Base-by-base conservation (phyloP, 2,329 filamentous ascomycete genomes). In the Beauveria rudraprayagi region DNA sequence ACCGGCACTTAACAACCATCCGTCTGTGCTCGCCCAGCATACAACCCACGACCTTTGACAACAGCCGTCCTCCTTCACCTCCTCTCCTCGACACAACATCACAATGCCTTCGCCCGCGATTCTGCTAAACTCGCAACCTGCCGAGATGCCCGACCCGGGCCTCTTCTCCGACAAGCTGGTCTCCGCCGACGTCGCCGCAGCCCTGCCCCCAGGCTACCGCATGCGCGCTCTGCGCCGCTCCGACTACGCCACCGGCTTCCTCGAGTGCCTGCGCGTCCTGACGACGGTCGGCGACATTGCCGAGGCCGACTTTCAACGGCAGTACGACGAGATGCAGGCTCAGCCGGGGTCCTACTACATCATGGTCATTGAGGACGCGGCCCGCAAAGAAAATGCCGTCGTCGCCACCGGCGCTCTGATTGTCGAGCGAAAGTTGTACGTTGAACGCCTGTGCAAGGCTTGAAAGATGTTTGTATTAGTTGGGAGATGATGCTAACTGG, bases 361-460 rank as follows among this genome's bases (percentile, higher is more conserved):
- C 62, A 79, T 97, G 37, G 90, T 93, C 64, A 88, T 97, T 58
- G 87, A 91, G 70, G 90, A 97, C 72, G 84, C 81, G 24, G 75
- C 73, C 54, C 74, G 76, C 55, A 73, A 75, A 34, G 78, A 83
- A 58, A 76, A 76, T 52, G 80, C 81, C 65, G 85, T 97, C 56
- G 94, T 97, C n/a, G 93, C 90, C 28, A 96, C 92, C 0, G 94
- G 94, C 2, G 89, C 89, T 41, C 77, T 97, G 75, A 84, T 97
- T 66, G 91, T 96, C 54, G 94, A 99, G 84, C 85, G 89, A 76
- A 97, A 97, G 77, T 94, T 94, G 89, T 91, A 78, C 72, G 86
- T 80, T 56, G 28, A 55, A 24, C n/a, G 17, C 5, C 14, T 24
- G 41, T 30, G 5, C 44, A 34, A 17, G 17, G 37, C 11, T 5